Conservation (phyloP, 495 filamentous ascomycete species). For the Bryoglossum gracile region DNA sequence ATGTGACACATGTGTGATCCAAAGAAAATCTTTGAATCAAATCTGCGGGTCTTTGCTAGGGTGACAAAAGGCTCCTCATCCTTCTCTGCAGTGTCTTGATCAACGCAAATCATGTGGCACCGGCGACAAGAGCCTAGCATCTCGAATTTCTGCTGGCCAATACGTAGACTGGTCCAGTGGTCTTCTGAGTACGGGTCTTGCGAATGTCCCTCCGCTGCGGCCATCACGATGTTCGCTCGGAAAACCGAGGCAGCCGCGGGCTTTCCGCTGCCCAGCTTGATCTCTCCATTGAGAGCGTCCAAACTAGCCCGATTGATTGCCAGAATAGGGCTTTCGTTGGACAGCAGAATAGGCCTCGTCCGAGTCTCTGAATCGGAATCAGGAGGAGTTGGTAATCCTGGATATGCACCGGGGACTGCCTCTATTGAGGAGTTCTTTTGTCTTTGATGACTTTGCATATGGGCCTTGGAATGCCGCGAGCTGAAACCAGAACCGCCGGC, state of each 20-base stretch:
- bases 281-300: slow-evolving; percentile 63
- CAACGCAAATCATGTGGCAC: slow-evolving; percentile 93
- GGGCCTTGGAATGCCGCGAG: slow-evolving; percentile 57
- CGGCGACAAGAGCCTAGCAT: slow-evolving; percentile 76
- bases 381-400: slow-evolving; percentile 38
- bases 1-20: slow-evolving; percentile 66
- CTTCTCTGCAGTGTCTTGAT: slow-evolving; percentile 72
- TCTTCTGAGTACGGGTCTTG: slow-evolving; percentile 43
- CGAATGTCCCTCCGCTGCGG: slow-evolving; percentile 14
- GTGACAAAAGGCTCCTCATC: slow-evolving; percentile 84
- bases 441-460: slow-evolving; percentile 48
- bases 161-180: slow-evolving; percentile 42
- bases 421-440: slow-evolving; percentile 13
- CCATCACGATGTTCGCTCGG: slow-evolving; percentile 77
- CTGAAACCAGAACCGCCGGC: slow-evolving; percentile 46
- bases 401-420: slow-evolving; percentile 47
- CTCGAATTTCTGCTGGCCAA: slow-evolving; percentile 51
- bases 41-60: slow-evolving; percentile 73
- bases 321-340: slow-evolving; percentile 90
- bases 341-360: slow-evolving; percentile 57
- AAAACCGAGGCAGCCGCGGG: slow-evolving; percentile 64
- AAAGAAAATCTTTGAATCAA: slow-evolving; percentile 78
- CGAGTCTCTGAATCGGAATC: slow-evolving; percentile 39
- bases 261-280: slow-evolving; percentile 49
- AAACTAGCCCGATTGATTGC: slow-evolving; percentile 75